Percentiles rank a stretch among this genome's conserved stretches.
phyloP scores from a whole-genome alignment of 2,329 filamentous ascomycete genomes.

The Cladosporium sp. region DNA sequence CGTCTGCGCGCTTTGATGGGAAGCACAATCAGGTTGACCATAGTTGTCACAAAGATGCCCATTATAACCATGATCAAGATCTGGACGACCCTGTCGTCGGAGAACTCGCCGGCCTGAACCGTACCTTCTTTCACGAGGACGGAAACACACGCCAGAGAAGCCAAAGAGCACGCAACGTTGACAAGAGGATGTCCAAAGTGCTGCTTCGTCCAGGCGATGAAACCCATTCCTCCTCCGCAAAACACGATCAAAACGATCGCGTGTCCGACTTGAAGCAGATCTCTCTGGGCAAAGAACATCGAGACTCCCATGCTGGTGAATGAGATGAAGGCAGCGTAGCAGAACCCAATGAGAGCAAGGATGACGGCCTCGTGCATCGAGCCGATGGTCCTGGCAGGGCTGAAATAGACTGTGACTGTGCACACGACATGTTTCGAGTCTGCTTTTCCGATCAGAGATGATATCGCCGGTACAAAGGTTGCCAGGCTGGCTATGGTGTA shows the following conservation, averaged over 20 bases:
- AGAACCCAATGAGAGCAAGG: slow-evolving; percentile 74
- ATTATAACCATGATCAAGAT: slow-evolving; percentile 82
- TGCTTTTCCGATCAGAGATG: slow-evolving; percentile 73
- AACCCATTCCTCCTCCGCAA: slow-evolving; percentile 80
- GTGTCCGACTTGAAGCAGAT: slow-evolving; percentile 72
- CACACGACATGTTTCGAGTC: slow-evolving; percentile 94
- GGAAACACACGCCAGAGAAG: slow-evolving; percentile 85
- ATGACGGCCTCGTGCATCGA: slow-evolving; percentile 86
- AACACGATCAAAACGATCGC: slow-evolving; percentile 79
- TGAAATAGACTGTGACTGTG: slow-evolving; percentile 92
- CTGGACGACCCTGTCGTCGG: slow-evolving; percentile 77
- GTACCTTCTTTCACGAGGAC: slow-evolving; percentile 89
- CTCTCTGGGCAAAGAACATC: slow-evolving; percentile 70
- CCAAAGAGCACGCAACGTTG: slow-evolving; percentile 70
- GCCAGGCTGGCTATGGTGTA: slow-evolving; percentile 85
- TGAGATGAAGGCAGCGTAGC: slow-evolving; percentile 75
- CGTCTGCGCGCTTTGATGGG: slow-evolving; percentile 74
- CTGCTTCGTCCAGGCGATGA: slow-evolving; percentile 61
- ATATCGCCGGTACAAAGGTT: slow-evolving; percentile 76
- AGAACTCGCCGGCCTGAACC: slow-evolving; percentile 79
- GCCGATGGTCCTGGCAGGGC: slow-evolving; percentile 81
- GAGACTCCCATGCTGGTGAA: slow-evolving; percentile 87
- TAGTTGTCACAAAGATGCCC: slow-evolving; percentile 70
- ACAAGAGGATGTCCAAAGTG: slow-evolving; percentile 43
- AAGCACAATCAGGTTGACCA: slow-evolving; percentile 76